Percentiles rank a stretch among this genome's conserved stretches.
These are phyloP conservation scores for Letharia lupina DNA, from an alignment of 495 filamentous ascomycete genomes.

Conservation along the genomic window DNA sequence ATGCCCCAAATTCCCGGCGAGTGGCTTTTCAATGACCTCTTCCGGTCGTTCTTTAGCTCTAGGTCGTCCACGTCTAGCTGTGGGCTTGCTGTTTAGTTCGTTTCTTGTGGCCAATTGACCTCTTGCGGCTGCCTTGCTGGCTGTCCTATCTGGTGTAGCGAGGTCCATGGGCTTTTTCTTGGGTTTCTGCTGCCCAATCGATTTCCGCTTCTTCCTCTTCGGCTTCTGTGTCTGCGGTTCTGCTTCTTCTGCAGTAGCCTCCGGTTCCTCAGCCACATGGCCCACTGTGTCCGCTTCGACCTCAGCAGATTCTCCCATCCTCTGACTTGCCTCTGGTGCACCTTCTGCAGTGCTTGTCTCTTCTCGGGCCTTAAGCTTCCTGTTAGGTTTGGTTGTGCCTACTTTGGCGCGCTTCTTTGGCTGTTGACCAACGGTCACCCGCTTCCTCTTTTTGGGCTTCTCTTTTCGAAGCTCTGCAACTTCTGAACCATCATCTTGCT, in stretches of 20 bases:
- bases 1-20: background rate
- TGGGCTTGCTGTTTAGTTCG: background rate
- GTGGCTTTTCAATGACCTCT: background rate
- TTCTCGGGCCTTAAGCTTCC: background rate
- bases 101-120: background rate
- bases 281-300: background rate
- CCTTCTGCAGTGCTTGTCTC: background rate
- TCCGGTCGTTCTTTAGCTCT: background rate
- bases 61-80: background rate
- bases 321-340: background rate
- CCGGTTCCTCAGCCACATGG: background rate
- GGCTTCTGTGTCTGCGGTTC: background rate
- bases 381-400: background rate
- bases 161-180: slow-evolving; percentile 12
- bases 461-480: background rate
- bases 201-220: slow-evolving; percentile 21
- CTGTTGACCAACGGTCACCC: slow-evolving; percentile 22
- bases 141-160: background rate
- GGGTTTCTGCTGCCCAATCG: slow-evolving; percentile 20
- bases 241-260: background rate
- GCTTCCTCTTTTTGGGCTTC: slow-evolving; percentile 16
- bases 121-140: background rate
- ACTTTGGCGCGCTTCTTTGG: slow-evolving; percentile 15
- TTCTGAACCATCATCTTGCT: background rate
- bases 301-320: background rate